These are phyloP conservation scores for Agaricus sinodeliciosus DNA, from an alignment of 768 basidiomycete genomes.

Conservation along the genomic window DNA sequence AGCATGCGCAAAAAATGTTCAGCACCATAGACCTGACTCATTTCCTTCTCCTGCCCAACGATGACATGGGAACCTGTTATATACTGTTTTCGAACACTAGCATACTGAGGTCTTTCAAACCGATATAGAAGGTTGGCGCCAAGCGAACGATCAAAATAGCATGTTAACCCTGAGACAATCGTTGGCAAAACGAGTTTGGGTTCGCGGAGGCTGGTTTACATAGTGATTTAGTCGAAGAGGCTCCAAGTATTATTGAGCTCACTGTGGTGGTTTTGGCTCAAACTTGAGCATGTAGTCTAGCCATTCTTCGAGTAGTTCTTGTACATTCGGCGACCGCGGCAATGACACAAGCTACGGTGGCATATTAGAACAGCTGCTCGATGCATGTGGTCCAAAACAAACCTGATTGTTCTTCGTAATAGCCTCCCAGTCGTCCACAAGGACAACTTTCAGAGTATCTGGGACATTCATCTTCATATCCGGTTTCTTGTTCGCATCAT, in stretches of 20 bases:
- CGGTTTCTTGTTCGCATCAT: slow-evolving; percentile 70
- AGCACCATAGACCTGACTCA: slow-evolving; percentile 89
- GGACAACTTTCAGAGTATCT: slow-evolving; percentile 78
- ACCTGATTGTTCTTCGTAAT: slow-evolving; percentile 95
- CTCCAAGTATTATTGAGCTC: slow-evolving; percentile 15
- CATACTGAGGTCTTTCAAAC: slow-evolving; percentile 92
- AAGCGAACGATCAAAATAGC: slow-evolving; percentile 91
- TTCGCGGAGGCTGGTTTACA: slow-evolving; percentile 51
- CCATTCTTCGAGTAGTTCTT: slow-evolving; percentile 73
- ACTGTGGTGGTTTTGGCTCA: slow-evolving; percentile 40
- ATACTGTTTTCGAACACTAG: slow-evolving; percentile 64
- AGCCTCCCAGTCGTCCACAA: slow-evolving; percentile 98
- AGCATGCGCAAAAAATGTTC: slow-evolving; percentile 91
- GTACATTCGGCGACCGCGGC: slow-evolving; percentile 74
- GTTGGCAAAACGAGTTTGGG: slow-evolving; percentile 69
- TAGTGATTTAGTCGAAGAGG: not conserved
- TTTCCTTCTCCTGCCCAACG: slow-evolving; percentile 64
- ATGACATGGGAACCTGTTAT: slow-evolving; percentile 68
- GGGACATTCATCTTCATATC: slow-evolving; percentile 91
- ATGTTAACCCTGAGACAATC: slow-evolving; percentile 75
- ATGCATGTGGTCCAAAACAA: slow-evolving; percentile 11
- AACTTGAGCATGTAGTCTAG: slow-evolving; percentile 47
- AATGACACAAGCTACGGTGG: slow-evolving; percentile 70
- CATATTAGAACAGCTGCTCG: not conserved
- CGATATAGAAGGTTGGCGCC: slow-evolving; percentile 90